Base-by-base conservation (phyloP, 768 basidiomycete species). In the Solioccasus polychromus region DNA sequence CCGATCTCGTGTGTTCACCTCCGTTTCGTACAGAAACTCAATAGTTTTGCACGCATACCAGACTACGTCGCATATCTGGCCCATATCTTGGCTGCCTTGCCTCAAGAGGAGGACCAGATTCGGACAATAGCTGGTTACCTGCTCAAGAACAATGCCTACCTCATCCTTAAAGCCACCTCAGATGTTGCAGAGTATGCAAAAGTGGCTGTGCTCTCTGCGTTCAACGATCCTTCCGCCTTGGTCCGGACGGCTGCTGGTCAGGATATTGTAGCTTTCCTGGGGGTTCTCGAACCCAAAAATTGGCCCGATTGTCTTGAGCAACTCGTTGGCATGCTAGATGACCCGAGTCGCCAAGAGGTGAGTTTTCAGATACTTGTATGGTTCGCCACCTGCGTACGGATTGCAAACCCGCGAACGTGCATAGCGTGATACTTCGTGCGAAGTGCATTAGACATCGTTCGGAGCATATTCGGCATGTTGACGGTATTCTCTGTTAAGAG, bases 41-140 rank as follows among this genome's bases (percentile, higher is more conserved):
- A 88, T 66, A 77, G 73, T 51, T 92, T 90, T 68, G 85, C 89
- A 62, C 83, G 84, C 59, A 84, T 85, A 52, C 89, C 93, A 36
- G 92, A 96, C 67, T 98, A 96, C 67, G 85, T 92, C 49, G 93
- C 87, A 46, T 98, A 99, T 78, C 83, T 99, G 52, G 88, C 88
- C 18, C 90, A 94, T 66, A 93, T 97, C 71, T 82, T 98, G 52
- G 83, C 86, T 47, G 75, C 77, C 35, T 71, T 89, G 73, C 76
- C 84, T 2, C 75, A 80, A 49, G 92, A 97, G 70, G 87, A 93
- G 62, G 92, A 92, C 63, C 86, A 88, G 39, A 92, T 95, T 65
- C 83, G 95, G 42, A 89, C 91, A 48, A 94, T 97, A 71, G 94
- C 95, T 20, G 95, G 95, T 34, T 90, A 97, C 59, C 76, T 97